Evolutionary conservation across 2,329 filamentous ascomycete species (phyloP), one percentile per base, ranked within the genome.

Genomic region (Aureobasidium sp.): DNA sequence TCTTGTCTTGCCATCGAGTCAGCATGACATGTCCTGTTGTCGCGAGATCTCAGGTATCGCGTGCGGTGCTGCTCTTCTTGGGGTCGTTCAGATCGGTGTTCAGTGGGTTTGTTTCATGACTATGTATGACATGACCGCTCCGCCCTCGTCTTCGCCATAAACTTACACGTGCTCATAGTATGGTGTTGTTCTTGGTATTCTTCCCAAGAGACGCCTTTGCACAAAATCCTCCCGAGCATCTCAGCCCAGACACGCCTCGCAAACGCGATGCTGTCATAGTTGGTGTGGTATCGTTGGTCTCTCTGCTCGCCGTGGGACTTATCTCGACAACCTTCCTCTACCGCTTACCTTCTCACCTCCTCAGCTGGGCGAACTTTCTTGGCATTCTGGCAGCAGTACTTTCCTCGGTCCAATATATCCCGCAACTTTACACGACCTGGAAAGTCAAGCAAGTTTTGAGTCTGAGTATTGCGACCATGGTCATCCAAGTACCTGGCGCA

Each of bases 381-480:
- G 93, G 93, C 1, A 74, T 95, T 55, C 80, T 88, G 66, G 83
- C 88, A 16, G 86, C 88, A 0, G 70, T 81, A 1, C 80, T 98
- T 4, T 88, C 93, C 0, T 85, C 81, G 0, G 79, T 97, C 19
- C 93, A 98, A 71, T 98, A 97, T 69, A 74, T 98, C 14, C 93
- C 93, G 0, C 93, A 98, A 71, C 95, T 98, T 59, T 90, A 84
- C 72, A 96, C 87, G 49, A 98, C 93, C 0, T 94, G 88, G 71
- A 79, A 76, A 49, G 74, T 96, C 55, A 86, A 91, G 66, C 85
- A 90, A 62, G 86, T 95, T 2, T 90, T 90, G 52, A 95, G 90
- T 67, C 73, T 98, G 62, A 95, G 89, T 64, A 93, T 98, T 54
- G 85, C 89, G 4, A 97, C 96, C 86, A 97, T 98, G 90, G 86